Conservation (phyloP, 163 green algal species). For the Prototheca stagnorum region DNA sequence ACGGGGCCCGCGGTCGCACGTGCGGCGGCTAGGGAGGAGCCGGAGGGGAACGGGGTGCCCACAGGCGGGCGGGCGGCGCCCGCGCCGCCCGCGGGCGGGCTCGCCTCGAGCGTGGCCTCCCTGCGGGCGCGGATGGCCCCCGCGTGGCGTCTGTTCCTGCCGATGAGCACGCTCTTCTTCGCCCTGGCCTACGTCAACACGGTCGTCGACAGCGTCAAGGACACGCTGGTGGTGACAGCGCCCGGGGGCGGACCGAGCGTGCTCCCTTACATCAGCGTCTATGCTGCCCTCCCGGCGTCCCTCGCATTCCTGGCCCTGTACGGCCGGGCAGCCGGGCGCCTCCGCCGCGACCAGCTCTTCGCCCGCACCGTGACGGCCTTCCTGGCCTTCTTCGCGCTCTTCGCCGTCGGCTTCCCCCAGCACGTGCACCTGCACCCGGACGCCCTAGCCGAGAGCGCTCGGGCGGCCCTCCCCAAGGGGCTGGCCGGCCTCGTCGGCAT, state of each 20-base stretch:
- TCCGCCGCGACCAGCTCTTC: slow-evolving; percentile 53
- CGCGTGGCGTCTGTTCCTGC: slow-evolving; percentile 12
- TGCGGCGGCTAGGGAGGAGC: too few species aligned
- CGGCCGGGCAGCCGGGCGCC: slow-evolving; percentile 41
- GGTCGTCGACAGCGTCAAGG: slow-evolving; percentile 78
- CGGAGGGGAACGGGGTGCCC: too few species aligned
- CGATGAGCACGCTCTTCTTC: slow-evolving; percentile 48
- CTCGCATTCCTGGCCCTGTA: slow-evolving; percentile 77
- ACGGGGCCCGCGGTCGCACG: too few species aligned
- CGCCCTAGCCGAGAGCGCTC: slow-evolving; percentile 10
- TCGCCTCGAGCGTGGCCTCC: too few species aligned
- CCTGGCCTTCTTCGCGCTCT: slow-evolving; percentile 62
- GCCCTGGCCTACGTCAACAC: slow-evolving; percentile 88
- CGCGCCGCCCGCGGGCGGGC: too few species aligned
- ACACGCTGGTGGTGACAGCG: slow-evolving; percentile 83
- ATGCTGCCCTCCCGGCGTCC: slow-evolving; percentile 70
- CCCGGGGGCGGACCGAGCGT: slow-evolving; percentile 47
- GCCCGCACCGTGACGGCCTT: slow-evolving; percentile 69
- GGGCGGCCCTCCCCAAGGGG: slow-evolving; percentile 5
- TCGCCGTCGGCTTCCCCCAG: slow-evolving; percentile 71
- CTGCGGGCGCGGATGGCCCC: too few species aligned
- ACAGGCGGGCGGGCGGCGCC: too few species aligned
- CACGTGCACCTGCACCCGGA: slow-evolving; percentile 54
- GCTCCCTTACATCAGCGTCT: slow-evolving; percentile 83
- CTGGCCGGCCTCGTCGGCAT: slow-evolving; percentile 36